phyloP scores from a whole-genome alignment of 1,139 yeast genomes.

The Suhomyces ambrosiae region DNA sequence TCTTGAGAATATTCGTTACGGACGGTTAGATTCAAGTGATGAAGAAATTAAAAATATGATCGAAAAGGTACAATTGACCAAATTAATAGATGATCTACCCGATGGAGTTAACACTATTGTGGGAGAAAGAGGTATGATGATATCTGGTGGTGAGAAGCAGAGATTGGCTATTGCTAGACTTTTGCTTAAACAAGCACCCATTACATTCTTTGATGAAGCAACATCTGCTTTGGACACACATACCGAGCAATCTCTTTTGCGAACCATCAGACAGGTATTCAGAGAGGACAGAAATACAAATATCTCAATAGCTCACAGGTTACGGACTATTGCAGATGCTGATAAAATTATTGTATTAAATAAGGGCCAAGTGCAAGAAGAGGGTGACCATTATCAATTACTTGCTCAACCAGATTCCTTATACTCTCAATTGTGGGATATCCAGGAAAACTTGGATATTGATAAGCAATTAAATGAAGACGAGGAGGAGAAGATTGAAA shows the following conservation, averaged over 20 bases:
- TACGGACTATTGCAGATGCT: slow-evolving; percentile 91
- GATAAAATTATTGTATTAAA: slow-evolving; percentile 89
- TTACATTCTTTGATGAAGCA: slow-evolving; percentile 95
- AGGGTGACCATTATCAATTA: slow-evolving; percentile 75
- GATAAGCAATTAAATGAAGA: slow-evolving; percentile 29
- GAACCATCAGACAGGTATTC: slow-evolving; percentile 68
- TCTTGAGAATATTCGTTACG: slow-evolving; percentile 84
- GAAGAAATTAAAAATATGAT: slow-evolving; percentile 71
- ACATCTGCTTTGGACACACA: slow-evolving; percentile 96
- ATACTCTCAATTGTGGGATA: slow-evolving; percentile 83
- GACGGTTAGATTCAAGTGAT: slow-evolving; percentile 72
- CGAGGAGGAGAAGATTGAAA: not conserved
- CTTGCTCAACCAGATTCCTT: slow-evolving; percentile 57
- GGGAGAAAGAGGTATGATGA: slow-evolving; percentile 99
- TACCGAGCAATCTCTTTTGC: slow-evolving; percentile 83
- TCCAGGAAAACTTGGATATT: slow-evolving; percentile 78
- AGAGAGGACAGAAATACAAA: slow-evolving; percentile 65
- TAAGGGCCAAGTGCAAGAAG: slow-evolving; percentile 79
- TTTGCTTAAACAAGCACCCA: slow-evolving; percentile 79
- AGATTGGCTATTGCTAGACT: slow-evolving; percentile 91
- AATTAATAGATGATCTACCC: slow-evolving; percentile 70
- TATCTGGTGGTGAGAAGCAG: slow-evolving; percentile 98
- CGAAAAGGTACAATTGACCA: slow-evolving; percentile 66
- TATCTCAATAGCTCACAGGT: slow-evolving; percentile 89
- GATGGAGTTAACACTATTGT: slow-evolving; percentile 84